phyloP scores from a whole-genome alignment of 73 alveolate species.

The Paraurostyla sp. region DNA sequence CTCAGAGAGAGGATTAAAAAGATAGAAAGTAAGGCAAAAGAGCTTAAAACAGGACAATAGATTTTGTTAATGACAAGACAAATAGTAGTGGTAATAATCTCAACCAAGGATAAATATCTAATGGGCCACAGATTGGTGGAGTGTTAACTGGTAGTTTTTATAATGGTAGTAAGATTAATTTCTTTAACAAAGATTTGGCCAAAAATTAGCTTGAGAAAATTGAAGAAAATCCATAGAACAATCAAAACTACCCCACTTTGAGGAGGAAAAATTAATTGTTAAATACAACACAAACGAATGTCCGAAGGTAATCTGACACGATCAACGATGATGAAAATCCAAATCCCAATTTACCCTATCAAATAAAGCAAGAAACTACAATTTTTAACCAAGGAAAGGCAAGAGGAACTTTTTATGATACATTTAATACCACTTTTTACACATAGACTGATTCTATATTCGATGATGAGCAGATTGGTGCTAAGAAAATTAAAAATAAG shows the following conservation, averaged over 20 bases:
- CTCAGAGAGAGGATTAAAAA: background rate
- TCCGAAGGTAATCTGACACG: background rate
- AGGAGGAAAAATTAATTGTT: background rate
- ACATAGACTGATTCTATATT: conserved; percentile 54
- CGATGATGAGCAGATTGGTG: conserved; percentile 14
- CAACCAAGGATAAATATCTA: background rate
- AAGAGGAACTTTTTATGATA: conserved; percentile 50
- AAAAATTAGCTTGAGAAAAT: background rate
- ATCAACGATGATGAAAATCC: background rate
- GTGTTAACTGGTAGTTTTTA: conserved; percentile 14
- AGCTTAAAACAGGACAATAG: background rate
- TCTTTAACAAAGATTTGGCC: conserved; percentile 19
- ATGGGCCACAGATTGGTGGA: background rate
- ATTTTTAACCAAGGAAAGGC: background rate
- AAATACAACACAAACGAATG: background rate
- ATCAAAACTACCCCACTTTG: background rate
- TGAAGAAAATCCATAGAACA: background rate
- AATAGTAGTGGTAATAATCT: background rate
- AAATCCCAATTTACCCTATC: background rate
- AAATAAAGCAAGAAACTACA: background rate
- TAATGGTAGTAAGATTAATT: conserved; percentile 28
- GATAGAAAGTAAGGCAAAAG: background rate
- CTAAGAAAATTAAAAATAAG: background rate
- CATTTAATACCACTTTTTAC: conserved; percentile 54
- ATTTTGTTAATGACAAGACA: background rate